Conservation (phyloP, 2,329 filamentous ascomycete species). For the Monosporascus sp. region DNA sequence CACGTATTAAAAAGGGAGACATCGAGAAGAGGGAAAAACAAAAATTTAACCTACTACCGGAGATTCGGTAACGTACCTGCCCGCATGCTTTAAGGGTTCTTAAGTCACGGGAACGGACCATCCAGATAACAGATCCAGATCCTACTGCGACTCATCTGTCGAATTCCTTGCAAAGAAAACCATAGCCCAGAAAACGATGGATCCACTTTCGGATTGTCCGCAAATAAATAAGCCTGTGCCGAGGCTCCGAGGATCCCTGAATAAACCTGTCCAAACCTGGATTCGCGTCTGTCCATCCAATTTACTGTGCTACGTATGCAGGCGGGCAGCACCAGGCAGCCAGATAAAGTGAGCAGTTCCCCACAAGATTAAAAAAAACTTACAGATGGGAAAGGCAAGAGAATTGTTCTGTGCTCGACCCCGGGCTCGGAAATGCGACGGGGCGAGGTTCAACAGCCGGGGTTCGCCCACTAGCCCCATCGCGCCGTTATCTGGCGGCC, state of each 20-base stretch:
- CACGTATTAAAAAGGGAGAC: not conserved
- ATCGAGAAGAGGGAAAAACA: not conserved
- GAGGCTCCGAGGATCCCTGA: not conserved
- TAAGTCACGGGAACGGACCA: not conserved
- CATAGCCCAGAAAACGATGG: not conserved
- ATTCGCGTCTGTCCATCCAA: not conserved
- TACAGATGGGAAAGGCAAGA: no score
- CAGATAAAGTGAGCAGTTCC: no score
- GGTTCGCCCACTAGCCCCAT: no score
- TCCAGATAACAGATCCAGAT: not conserved
- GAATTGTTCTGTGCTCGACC: no score
- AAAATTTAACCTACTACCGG: not conserved
- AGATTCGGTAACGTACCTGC: not conserved
- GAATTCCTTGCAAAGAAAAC: not conserved
- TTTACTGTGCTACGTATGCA: not conserved
- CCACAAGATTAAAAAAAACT: no score
- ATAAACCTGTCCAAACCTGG: not conserved
- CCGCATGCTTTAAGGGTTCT: not conserved
- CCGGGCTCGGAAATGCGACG: no score
- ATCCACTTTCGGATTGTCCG: not conserved
- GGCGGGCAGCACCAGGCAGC: not conserved
- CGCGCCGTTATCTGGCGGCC: no score
- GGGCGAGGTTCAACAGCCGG: no score
- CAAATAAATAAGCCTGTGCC: not conserved
- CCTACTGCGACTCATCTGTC: no score